Evolutionary conservation across 2,329 filamentous ascomycete genomes (phyloP).

Genomic region (Aspergillus intermedius): DNA sequence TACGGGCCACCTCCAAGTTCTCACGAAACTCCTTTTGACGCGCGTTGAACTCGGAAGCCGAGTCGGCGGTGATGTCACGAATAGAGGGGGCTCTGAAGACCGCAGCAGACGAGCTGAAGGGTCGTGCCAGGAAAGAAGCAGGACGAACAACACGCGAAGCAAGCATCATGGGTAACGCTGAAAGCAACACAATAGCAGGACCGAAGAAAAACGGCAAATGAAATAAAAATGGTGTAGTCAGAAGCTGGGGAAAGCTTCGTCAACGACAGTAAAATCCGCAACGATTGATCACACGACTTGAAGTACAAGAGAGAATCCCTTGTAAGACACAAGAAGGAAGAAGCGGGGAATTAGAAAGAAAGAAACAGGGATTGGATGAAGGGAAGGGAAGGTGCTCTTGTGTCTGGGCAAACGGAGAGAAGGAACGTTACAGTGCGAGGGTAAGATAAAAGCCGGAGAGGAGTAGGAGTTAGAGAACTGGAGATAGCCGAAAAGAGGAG

Average conservation of each 20-base stretch:
- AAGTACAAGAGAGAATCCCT: not conserved
- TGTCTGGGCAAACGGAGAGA: not conserved
- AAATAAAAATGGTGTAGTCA: not conserved
- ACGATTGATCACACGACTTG: not conserved
- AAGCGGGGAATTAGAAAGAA: not conserved
- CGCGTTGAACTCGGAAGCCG: constrained; percentile 67
- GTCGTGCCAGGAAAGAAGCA: constrained; percentile 46
- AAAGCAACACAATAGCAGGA: constrained; percentile 7
- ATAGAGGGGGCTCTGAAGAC: constrained; percentile 62
- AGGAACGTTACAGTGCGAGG: not conserved
- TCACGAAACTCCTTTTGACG: constrained; percentile 85
- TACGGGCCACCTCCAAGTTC: constrained; percentile 67
- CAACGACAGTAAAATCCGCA: not conserved
- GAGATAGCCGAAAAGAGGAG: not conserved
- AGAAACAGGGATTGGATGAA: not conserved
- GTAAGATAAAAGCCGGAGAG: not conserved
- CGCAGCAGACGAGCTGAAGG: constrained; percentile 52
- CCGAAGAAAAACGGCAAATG: constrained; percentile 3
- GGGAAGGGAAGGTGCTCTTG: not conserved
- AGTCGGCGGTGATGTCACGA: constrained; percentile 71
- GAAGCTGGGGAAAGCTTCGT: not conserved
- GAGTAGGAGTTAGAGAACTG: not conserved
- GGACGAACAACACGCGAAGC: constrained; percentile 45
- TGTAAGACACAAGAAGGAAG: not conserved
- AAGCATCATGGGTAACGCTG: constrained; percentile 31